A percentile compares a stretch with the other conserved stretches of the same genome.
Conservation (phyloP, 192 early-diverging fungal genomes). For the Blastocladiella britannica region DNA sequence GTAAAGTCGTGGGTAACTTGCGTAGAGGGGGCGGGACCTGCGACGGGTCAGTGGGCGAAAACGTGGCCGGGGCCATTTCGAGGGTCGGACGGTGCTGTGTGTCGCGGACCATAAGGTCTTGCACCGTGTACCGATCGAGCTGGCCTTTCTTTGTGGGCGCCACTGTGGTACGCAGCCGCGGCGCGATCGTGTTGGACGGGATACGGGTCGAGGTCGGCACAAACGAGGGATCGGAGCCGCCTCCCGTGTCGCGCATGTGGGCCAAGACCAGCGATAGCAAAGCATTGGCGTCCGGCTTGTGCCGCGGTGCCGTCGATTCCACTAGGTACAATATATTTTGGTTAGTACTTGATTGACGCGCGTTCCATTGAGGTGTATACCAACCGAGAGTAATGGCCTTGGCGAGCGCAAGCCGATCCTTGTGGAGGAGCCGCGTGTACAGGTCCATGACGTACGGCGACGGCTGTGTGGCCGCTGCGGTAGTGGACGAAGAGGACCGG, state of each 20-base stretch:
- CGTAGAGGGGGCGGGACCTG: no score
- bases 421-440: slow-evolving; percentile 11
- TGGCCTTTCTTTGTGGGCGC: slow-evolving; percentile 2
- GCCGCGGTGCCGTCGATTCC: slow-evolving; percentile 45
- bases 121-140: background rate
- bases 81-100: slow-evolving; percentile 7
- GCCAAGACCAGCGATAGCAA: slow-evolving; percentile 37
- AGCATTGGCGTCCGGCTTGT: slow-evolving; percentile 32
- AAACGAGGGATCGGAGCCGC: no score
- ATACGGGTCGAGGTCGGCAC: no score
- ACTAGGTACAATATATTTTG: slow-evolving; percentile 14
- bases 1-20: no score
- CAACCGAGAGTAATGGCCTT: slow-evolving; percentile 42
- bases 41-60: no score
- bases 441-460: slow-evolving; percentile 14
- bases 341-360: background rate
- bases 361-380: slow-evolving; percentile 2
- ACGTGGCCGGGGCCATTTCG: slow-evolving; percentile 11
- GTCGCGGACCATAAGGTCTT: background rate
- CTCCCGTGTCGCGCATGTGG: no score
- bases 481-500: no score
- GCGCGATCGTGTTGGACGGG: no score
- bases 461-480: no score
- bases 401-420: slow-evolving; percentile 29
- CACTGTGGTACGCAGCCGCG: slow-evolving; percentile 8